Base-by-base conservation (phyloP, 768 basidiomycete species). In the Hydnomerulius pinastri region DNA sequence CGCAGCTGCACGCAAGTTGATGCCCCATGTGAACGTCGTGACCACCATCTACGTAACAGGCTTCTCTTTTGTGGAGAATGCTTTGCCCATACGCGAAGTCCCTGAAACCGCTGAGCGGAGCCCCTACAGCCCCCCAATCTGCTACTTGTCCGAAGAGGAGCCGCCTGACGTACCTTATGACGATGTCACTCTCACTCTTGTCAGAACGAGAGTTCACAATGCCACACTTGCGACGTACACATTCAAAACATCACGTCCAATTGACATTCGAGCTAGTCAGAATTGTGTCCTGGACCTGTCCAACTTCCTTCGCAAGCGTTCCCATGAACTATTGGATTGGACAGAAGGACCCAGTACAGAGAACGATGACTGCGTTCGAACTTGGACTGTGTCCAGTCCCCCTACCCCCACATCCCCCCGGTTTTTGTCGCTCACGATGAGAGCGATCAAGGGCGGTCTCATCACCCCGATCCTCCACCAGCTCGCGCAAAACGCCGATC, bases 351-450 rank as follows among this genome's bases (percentile, higher is more conserved):
- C 76, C 1, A 73, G 67, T 17, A 70, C 72, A 10, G 66, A 80
- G 15, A 82, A 82, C 57, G 83, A 85, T 59, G 82, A 86, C 55
- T 76, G 80, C 43, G 76, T 86, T 12, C 78, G 83, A 10, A 85
- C 83, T 4, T 86, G 82, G 82, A 84, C 83, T 0, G 71, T 85
- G 15, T 83, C 83, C 2, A 41, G 61, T 10, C 56, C 38, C 25
- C 61, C 62, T 15, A 55, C 62, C 2, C 30, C 45, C 7, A 24
- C 43, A 20, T 48, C 53, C 1, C 56, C 56, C 2, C 3, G 38
- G 2, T 50, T 23, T 0, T 77, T 78, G 61, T 63, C 73, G 13
- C 54, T 84, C 9, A 86, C 85, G 15, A 78, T 86, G 71, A 73
- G 81, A 27, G 67, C 76, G 55, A 81, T 82, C 59, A 68, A 68